Conservation (phyloP, 164 flowering plant species). For the Santalum album region DNA sequence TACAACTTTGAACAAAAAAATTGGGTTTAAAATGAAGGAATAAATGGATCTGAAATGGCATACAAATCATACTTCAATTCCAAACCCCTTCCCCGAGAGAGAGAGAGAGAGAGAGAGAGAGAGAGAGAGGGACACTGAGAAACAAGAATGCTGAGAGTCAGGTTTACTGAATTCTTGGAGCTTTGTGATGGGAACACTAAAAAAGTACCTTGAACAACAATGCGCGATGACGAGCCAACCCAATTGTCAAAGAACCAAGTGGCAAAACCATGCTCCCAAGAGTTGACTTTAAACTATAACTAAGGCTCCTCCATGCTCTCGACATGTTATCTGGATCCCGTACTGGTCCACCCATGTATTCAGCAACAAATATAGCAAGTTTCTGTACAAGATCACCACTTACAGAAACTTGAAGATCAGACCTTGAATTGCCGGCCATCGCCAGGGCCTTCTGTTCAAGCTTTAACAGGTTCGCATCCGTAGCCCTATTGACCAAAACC, state of each 20-base stretch:
- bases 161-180: too few species aligned
- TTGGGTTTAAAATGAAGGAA: too few species aligned
- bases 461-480: conserved; percentile 61
- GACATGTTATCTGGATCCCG: conserved; percentile 72
- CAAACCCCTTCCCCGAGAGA: too few species aligned
- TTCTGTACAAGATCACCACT: conserved; percentile 40
- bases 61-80: too few species aligned
- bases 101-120: too few species aligned
- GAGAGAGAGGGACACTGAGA: too few species aligned
- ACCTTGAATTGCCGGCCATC: conserved; percentile 49
- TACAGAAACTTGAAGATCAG: conserved; percentile 25
- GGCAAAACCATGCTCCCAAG: conserved; percentile 84
- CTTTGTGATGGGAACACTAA: not conserved
- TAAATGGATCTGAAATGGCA: too few species aligned
- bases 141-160: too few species aligned
- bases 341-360: conserved; percentile 95
- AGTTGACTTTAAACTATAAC: conserved; percentile 43
- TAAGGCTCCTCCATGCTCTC: conserved; percentile 56
- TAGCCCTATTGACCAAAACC: conserved; percentile 67
- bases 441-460: conserved; percentile 66
- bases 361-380: conserved; percentile 70
- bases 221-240: conserved; percentile 97
- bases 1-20: too few species aligned
- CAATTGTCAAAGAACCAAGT: conserved; percentile 79
- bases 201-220: conserved; percentile 72